Conservation (phyloP, 2,329 filamentous ascomycete genomes). For the Diaporthe sp. region DNA sequence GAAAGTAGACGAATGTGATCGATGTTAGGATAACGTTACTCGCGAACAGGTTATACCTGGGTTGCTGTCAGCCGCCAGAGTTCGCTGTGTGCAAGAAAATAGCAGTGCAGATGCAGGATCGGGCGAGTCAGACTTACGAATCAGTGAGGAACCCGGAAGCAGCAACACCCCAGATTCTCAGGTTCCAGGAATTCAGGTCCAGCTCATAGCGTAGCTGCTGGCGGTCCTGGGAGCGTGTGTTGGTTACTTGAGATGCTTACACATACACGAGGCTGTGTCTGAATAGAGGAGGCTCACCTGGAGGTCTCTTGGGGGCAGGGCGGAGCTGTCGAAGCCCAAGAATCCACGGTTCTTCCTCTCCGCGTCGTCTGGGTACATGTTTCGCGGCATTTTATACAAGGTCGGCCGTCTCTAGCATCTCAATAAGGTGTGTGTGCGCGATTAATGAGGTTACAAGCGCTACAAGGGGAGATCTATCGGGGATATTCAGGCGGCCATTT, state of each 20-base stretch:
- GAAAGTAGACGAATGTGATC: conserved; percentile 67
- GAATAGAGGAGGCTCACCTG: conserved; percentile 54
- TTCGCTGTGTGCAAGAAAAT: not conserved
- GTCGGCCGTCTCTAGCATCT: not conserved
- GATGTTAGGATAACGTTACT: conserved; percentile 68
- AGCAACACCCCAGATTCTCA: conserved; percentile 68
- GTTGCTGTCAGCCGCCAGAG: not conserved
- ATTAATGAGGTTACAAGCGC: not conserved
- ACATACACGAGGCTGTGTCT: conserved; percentile 12
- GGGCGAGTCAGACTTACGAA: conserved; percentile 55
- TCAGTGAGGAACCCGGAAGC: conserved; percentile 68
- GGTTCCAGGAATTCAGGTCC: conserved; percentile 67
- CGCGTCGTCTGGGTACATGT: conserved; percentile 53
- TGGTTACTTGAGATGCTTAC: conserved; percentile 34
- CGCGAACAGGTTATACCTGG: conserved; percentile 67
- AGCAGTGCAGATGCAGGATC: not conserved
- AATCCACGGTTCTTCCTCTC: conserved; percentile 62
- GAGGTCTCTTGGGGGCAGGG: conserved; percentile 62
- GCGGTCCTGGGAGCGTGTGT: conserved; percentile 57
- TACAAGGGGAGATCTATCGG: not conserved
- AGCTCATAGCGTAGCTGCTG: conserved; percentile 66
- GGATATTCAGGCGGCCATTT: not conserved
- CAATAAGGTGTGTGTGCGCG: not conserved
- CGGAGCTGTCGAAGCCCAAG: conserved; percentile 64
- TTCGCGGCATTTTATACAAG: conserved; percentile 43